A percentile compares a stretch with the other conserved stretches of the same genome.
These are phyloP conservation scores for Calonectria henricotiae DNA, from an alignment of 2,329 filamentous ascomycete genomes.

Conservation along the genomic window DNA sequence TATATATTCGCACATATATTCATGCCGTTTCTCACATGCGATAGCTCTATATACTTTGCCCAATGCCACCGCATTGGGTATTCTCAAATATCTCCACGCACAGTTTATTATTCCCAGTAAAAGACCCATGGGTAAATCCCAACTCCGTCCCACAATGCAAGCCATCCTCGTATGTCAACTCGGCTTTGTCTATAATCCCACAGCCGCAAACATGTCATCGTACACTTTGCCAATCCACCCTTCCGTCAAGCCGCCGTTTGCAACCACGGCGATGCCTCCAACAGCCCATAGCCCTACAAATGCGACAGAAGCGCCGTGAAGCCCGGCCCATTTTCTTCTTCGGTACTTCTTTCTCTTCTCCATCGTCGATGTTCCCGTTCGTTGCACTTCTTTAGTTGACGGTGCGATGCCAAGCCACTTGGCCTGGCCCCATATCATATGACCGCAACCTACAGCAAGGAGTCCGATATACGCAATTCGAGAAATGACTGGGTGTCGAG, in stretches of 20 bases:
- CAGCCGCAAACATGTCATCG: slow-evolving; percentile 73
- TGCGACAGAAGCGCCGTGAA: slow-evolving; percentile 77
- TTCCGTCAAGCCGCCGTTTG: slow-evolving; percentile 76
- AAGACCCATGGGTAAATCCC: slow-evolving; percentile 42
- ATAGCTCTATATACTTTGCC: slow-evolving; percentile 23
- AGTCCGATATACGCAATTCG: slow-evolving; percentile 80
- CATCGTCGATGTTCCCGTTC: slow-evolving; percentile 60
- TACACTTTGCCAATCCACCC: slow-evolving; percentile 89
- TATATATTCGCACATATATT: background rate
- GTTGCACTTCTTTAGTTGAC: slow-evolving; percentile 65
- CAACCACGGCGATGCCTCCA: slow-evolving; percentile 85
- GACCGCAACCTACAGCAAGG: slow-evolving; percentile 78
- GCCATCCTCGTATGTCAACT: slow-evolving; percentile 16
- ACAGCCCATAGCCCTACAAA: slow-evolving; percentile 83
- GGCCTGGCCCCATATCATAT: slow-evolving; percentile 89
- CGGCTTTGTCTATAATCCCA: slow-evolving; percentile 51
- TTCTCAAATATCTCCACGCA: slow-evolving; percentile 44
- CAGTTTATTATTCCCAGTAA: slow-evolving; percentile 38
- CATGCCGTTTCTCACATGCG: background rate
- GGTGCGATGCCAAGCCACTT: slow-evolving; percentile 82
- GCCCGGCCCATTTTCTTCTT: slow-evolving; percentile 78
- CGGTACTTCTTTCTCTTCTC: slow-evolving; percentile 70
- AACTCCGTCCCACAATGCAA: slow-evolving; percentile 47
- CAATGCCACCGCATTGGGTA: slow-evolving; percentile 43
- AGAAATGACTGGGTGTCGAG: slow-evolving; percentile 77